Evolutionary conservation across 2,329 filamentous ascomycete genomes (phyloP), one percentile per base, ranked within the genome.

Genomic region (Penicillium frequentans): DNA sequence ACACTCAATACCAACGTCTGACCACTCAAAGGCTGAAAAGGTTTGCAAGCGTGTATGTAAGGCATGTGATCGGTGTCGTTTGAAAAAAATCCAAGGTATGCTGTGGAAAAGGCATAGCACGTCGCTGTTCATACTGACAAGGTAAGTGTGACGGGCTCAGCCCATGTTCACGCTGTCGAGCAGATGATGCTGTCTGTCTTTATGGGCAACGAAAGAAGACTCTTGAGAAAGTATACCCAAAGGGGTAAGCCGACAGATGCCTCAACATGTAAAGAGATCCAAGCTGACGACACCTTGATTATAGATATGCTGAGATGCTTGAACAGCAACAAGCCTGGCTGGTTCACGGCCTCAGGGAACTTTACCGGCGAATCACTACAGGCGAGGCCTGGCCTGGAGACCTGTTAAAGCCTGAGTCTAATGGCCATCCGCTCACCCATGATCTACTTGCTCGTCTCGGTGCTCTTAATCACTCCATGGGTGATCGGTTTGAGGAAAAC

Each of bases 221-320:
- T 8, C 84, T 86, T 66, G 85, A 87, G 72, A 87, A 86, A 71
- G 82, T 86, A 46, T 87, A 87, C 70, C 85, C 85, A 16, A 87
- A 87, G 75, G 85, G 85, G 81, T 87, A 72, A 74, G 80, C 70
- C 52, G 13, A 48, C 46, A 35, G 2, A 10, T 37, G 5, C 27
- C n/a, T 33, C 21, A 39, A 11, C 27, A 16, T n/a, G 27, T 4
- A 19, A 52, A 23, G 11, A 19, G 19, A 6, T 46, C 29, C 11
- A 51, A 50, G 59, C 47, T 63, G 47, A 49, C 54, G 33, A 54
- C 61, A 43, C 1, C 5, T 26, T 45, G 2, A 24, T 5, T 56
- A 13, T 31, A 86, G 84, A 62, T 86, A 86, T 60, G 84, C 87
- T 29, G 85, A 88, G 70, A 86, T 87, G 84, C 80, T 88, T 48